Percentiles rank a stretch among this genome's conserved stretches.
These are phyloP conservation scores for Sclerotinia glacialis DNA, from an alignment of 2,329 filamentous ascomycete genomes.

Conservation along the genomic window DNA sequence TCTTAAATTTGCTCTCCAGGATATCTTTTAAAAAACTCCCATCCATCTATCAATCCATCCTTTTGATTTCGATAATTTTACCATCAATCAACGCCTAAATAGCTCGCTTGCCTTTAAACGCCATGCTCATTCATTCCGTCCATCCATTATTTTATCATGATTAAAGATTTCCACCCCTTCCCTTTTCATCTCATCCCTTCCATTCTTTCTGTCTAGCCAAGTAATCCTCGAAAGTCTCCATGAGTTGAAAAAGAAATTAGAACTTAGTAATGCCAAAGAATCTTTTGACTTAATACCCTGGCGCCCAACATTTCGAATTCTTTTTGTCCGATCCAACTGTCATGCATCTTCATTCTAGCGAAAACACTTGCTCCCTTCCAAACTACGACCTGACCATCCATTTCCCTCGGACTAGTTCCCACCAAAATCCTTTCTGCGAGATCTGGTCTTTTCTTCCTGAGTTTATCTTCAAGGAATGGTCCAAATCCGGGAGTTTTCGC, in stretches of 20 bases:
- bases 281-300: slow-evolving; percentile 81
- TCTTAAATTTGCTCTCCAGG: background rate
- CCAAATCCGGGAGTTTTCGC: slow-evolving; percentile 78
- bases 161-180: background rate
- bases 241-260: background rate
- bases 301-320: slow-evolving; percentile 87
- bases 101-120: background rate
- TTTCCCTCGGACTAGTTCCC: slow-evolving; percentile 75
- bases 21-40: slow-evolving; percentile 6
- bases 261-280: slow-evolving; percentile 41
- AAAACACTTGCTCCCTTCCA: slow-evolving; percentile 99
- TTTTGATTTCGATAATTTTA: background rate
- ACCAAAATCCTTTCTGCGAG: slow-evolving; percentile 60
- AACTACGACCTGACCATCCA: slow-evolving; percentile 94
- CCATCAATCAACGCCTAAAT: background rate
- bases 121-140: background rate
- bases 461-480: slow-evolving; percentile 75
- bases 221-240: background rate
- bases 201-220: background rate
- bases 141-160: slow-evolving; percentile 11
- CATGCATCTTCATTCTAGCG: slow-evolving; percentile 79
- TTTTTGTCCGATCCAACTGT: slow-evolving; percentile 85
- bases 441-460: slow-evolving; percentile 65
- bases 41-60: background rate
- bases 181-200: background rate